Evolutionary conservation across 306 rosid genomes (phyloP).

Genomic region (Fragaria ananassa): DNA sequence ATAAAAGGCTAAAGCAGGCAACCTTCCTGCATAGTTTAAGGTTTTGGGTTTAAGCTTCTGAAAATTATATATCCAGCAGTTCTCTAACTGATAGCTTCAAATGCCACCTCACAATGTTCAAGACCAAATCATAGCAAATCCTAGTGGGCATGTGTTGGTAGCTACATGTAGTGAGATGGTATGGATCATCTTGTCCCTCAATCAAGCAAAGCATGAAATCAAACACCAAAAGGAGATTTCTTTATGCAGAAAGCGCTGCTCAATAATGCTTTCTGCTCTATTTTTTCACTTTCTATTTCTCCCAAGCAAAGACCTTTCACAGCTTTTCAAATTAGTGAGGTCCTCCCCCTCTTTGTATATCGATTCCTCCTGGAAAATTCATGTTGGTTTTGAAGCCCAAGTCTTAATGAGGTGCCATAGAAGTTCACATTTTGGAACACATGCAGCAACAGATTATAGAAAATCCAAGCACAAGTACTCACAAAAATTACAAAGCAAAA

Average conservation of each 20-base stretch:
- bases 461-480: constrained; percentile 2
- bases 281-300: background rate
- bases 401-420: constrained; percentile 10
- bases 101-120: constrained; percentile 5
- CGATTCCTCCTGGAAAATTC: background rate
- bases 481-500: background rate
- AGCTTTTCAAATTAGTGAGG: background rate
- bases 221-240: constrained; percentile 4
- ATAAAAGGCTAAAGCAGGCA: background rate
- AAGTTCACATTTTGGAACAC: background rate
- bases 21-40: background rate
- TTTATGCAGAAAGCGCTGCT: background rate
- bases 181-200: constrained; percentile 26
- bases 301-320: background rate
- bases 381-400: background rate
- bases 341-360: background rate
- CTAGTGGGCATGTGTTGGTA: constrained; percentile 20
- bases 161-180: background rate
- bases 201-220: constrained; percentile 20
- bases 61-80: background rate
- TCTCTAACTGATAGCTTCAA: constrained; percentile 11
- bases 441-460: background rate
- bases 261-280: constrained; percentile 9
- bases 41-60: constrained; percentile 6
- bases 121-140: constrained; percentile 18